Evolutionary conservation across 768 basidiomycete genomes (phyloP).

Genomic region (Russula sp.): DNA sequence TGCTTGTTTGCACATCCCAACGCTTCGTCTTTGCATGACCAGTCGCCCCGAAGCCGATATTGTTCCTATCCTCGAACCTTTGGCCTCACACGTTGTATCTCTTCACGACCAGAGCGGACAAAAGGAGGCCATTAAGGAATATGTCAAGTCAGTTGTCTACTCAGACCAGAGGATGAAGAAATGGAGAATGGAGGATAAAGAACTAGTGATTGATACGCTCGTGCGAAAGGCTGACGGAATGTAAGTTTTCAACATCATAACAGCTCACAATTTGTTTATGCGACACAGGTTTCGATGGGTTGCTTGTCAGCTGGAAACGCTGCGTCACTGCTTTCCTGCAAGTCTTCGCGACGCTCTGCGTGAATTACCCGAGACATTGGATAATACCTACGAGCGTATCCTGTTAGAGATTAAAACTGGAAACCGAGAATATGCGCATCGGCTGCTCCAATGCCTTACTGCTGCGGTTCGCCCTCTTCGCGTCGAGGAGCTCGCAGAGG

Average conservation of each 20-base stretch:
- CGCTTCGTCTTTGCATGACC: neutral
- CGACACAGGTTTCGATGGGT: neutral
- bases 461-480: neutral
- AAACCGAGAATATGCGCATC: neutral
- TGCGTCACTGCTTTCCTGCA: neutral
- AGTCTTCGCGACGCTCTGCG: neutral
- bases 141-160: neutral
- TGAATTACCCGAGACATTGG: neutral
- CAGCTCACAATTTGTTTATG: neutral
- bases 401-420: neutral
- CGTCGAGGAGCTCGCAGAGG: neutral
- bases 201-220: neutral
- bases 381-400: neutral
- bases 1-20: neutral
- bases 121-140: neutral
- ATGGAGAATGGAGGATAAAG: neutral
- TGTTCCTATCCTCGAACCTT: neutral
- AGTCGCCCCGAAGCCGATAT: neutral
- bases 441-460: neutral
- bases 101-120: neutral
- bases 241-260: neutral
- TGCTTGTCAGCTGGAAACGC: neutral
- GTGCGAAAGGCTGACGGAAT: neutral
- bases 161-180: neutral
- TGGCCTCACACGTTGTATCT: neutral